Percentiles rank a stretch among this genome's conserved stretches.
phyloP scores from a whole-genome alignment of 345 rosid genomes.

The Alliaria petiolata region DNA sequence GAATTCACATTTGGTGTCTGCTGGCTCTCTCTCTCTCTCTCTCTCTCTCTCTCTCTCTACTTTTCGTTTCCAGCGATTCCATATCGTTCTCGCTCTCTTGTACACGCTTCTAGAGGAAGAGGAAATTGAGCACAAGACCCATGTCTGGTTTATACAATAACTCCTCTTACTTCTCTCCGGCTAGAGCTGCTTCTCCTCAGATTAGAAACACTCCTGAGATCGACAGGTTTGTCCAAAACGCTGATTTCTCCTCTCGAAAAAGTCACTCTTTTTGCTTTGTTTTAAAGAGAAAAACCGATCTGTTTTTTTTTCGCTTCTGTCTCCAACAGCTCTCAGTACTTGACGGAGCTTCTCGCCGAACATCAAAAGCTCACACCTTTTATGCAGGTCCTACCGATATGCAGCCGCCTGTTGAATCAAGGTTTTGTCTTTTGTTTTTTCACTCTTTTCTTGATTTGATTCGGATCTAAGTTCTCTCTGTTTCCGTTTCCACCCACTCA shows the following conservation, averaged over 20 bases:
- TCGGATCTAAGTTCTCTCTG: constrained; percentile 13
- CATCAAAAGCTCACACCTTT: constrained; percentile 98
- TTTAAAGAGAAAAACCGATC: not conserved
- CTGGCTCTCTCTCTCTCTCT: constrained; percentile 3
- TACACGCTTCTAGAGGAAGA: constrained; percentile 9
- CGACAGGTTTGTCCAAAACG: constrained; percentile 51
- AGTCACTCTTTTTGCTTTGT: not conserved
- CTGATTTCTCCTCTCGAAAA: not conserved
- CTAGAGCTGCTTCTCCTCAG: constrained; percentile 97
- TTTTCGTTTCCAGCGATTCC: not conserved
- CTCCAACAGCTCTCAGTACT: constrained; percentile 59
- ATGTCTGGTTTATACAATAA: constrained; percentile 96
- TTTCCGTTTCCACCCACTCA: not conserved
- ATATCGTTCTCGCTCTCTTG: not conserved
- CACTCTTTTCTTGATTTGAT: constrained; percentile 12
- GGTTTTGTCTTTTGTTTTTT: constrained; percentile 42
- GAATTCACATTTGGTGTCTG: constrained; percentile 37
- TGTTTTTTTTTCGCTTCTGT: not conserved
- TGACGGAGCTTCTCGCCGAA: constrained; percentile 87
- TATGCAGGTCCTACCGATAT: constrained; percentile 79
- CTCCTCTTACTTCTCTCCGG: constrained; percentile 87
- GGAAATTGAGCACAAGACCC: not conserved
- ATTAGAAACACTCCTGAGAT: constrained; percentile 92
- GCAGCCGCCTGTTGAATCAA: constrained; percentile 89
- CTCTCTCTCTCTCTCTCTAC: not conserved